Evolutionary conservation across 176 grass and related monocot species (phyloP).

Genomic region (Urochloa ruziziensis): DNA sequence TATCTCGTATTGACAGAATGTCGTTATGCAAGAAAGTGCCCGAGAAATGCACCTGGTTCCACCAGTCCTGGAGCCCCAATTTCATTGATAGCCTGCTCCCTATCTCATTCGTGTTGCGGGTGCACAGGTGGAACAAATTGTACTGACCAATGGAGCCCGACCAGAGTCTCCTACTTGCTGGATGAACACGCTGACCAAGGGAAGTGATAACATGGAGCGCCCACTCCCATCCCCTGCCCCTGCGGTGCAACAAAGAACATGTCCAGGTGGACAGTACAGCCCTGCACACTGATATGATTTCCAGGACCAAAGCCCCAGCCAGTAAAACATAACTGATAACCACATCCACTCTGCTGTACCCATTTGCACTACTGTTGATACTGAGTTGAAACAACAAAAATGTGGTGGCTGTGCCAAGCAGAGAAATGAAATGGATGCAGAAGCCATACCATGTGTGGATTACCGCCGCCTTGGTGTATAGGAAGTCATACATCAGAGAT

Average conservation of each 20-base stretch:
- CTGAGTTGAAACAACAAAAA: background rate
- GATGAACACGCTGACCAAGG: constrained; percentile 19
- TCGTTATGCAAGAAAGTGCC: background rate
- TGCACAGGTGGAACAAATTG: constrained; percentile 28
- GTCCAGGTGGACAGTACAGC: constrained; percentile 28
- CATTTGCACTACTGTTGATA: background rate
- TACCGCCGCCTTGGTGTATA: constrained; percentile 50
- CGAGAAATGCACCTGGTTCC: constrained; percentile 18
- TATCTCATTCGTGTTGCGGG: constrained; percentile 2
- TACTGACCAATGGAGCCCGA: constrained; percentile 24
- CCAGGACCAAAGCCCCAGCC: constrained; percentile 36
- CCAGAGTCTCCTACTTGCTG: constrained; percentile 26
- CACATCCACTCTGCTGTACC: constrained; percentile 25
- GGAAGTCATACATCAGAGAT: constrained; percentile 43
- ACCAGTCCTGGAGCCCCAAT: constrained; percentile 24
- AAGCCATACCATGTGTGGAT: constrained; percentile 38
- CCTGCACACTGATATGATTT: constrained; percentile 4
- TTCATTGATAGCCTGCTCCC: constrained; percentile 8
- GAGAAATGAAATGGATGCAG: constrained; percentile 28
- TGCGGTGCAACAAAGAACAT: background rate
- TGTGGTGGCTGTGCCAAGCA: background rate
- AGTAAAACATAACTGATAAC: constrained; percentile 50
- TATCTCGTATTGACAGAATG: constrained; percentile 21
- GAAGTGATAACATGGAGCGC: constrained; percentile 21
- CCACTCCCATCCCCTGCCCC: constrained; percentile 10